phyloP scores from a whole-genome alignment of 352 stramenopile species.

The Blastocystis hominis region DNA sequence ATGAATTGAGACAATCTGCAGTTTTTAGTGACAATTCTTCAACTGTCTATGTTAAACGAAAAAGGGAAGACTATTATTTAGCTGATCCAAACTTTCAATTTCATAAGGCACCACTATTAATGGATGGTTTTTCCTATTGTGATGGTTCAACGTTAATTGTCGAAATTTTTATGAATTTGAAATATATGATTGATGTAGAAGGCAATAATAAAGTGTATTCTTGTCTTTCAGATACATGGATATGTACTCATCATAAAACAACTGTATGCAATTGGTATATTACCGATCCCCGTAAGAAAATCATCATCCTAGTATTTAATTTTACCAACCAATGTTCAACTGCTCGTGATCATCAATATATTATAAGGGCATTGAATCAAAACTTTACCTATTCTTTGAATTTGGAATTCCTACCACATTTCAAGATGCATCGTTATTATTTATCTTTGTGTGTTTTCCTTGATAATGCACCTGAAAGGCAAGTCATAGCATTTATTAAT shows the following conservation, averaged over 20 bases:
- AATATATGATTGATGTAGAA: not conserved
- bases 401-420: not conserved
- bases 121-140: constrained; percentile 44
- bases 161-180: constrained; percentile 34
- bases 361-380: not conserved
- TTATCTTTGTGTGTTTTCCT: not conserved
- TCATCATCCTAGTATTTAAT: not conserved
- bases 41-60: not conserved
- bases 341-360: not conserved
- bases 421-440: constrained; percentile 4
- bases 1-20: not conserved
- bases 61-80: not conserved
- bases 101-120: not conserved
- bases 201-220: not conserved
- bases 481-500: constrained; percentile 4
- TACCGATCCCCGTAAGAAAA: not conserved
- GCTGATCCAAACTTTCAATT: not conserved
- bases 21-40: not conserved
- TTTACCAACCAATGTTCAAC: not conserved
- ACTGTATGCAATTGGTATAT: not conserved
- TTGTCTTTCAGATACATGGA: not conserved
- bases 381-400: not conserved
- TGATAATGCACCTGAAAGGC: not conserved
- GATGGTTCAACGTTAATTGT: not conserved
- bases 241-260: not conserved